phyloP scores from a whole-genome alignment of 2,329 filamentous ascomycete genomes.

The Botryosphaeria agaves region DNA sequence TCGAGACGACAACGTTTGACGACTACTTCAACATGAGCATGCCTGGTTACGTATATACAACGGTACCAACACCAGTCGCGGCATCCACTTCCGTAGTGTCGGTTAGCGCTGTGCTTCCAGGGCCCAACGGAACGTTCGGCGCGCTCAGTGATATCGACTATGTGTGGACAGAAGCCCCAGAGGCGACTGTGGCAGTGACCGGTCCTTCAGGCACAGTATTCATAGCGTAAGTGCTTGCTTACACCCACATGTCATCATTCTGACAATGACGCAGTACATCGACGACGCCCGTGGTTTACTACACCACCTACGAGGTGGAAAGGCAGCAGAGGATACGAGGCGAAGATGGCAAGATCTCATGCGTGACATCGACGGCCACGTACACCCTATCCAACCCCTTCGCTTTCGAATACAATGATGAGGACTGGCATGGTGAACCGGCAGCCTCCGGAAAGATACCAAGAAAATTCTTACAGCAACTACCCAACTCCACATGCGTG shows the following conservation, averaged over 20 bases:
- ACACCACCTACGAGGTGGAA: constrained; percentile 25
- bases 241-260: not conserved
- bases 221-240: not conserved
- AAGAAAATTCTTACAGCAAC: constrained; percentile 17
- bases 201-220: constrained; percentile 10
- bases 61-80: constrained; percentile 12
- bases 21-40: constrained; percentile 7
- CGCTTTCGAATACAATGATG: constrained; percentile 19
- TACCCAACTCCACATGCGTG: constrained; percentile 14
- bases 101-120: constrained; percentile 10
- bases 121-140: constrained; percentile 1
- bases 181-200: constrained; percentile 3
- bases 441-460: constrained; percentile 16
- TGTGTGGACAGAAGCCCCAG: not conserved
- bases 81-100: constrained; percentile 13
- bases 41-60: constrained; percentile 2
- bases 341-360: constrained; percentile 11
- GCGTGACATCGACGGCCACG: constrained; percentile 15
- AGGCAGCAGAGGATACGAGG: constrained; percentile 10
- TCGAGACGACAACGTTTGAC: constrained; percentile 3
- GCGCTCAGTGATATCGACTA: not conserved
- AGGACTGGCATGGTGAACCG: constrained; percentile 11
- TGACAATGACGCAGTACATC: constrained; percentile 9
- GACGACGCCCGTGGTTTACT: constrained; percentile 24
- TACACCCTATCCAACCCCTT: constrained; percentile 17